Percentiles rank a stretch among this genome's conserved stretches.
phyloP scores from a whole-genome alignment of 352 stramenopile species.

The Phytophthora litchii region DNA sequence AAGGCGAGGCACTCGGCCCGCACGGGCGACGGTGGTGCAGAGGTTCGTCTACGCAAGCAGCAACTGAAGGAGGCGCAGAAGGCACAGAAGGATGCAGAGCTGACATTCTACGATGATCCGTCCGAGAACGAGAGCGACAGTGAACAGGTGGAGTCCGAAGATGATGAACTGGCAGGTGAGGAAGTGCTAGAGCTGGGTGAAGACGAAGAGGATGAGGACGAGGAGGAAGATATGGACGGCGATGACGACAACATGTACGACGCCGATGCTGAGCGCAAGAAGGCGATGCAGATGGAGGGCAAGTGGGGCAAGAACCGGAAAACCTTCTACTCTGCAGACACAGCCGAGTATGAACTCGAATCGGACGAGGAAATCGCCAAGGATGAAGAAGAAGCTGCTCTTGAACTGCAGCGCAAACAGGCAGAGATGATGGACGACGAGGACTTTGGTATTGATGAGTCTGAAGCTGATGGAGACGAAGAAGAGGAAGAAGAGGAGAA shows the following conservation, averaged over 20 bases:
- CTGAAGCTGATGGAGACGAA: constrained; percentile 42
- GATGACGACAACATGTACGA: constrained; percentile 63
- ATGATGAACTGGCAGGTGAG: constrained; percentile 62
- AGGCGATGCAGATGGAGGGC: constrained; percentile 73
- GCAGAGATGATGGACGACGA: constrained; percentile 86
- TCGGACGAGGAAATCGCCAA: constrained; percentile 81
- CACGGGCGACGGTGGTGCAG: constrained; percentile 78
- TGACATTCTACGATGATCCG: constrained; percentile 87
- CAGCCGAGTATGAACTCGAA: constrained; percentile 80
- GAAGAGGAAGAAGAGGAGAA: constrained; percentile 45
- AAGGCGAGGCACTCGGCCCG: constrained; percentile 69
- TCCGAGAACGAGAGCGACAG: constrained; percentile 75
- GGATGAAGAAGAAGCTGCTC: constrained; percentile 83
- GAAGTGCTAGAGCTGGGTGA: constrained; percentile 73
- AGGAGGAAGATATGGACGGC: constrained; percentile 48
- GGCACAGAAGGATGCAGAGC: constrained; percentile 66
- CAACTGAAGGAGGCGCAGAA: constrained; percentile 64
- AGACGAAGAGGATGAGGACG: constrained; percentile 54
- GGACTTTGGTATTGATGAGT: constrained; percentile 80
- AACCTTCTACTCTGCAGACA: constrained; percentile 88
- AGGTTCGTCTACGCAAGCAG: constrained; percentile 73
- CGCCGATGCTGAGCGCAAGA: constrained; percentile 69
- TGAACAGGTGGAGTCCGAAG: constrained; percentile 63
- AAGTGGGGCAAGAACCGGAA: constrained; percentile 90
- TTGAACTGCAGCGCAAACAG: constrained; percentile 88